phyloP scores from a whole-genome alignment of 805 yeast species.

The Kodamaea fukazawae region DNA sequence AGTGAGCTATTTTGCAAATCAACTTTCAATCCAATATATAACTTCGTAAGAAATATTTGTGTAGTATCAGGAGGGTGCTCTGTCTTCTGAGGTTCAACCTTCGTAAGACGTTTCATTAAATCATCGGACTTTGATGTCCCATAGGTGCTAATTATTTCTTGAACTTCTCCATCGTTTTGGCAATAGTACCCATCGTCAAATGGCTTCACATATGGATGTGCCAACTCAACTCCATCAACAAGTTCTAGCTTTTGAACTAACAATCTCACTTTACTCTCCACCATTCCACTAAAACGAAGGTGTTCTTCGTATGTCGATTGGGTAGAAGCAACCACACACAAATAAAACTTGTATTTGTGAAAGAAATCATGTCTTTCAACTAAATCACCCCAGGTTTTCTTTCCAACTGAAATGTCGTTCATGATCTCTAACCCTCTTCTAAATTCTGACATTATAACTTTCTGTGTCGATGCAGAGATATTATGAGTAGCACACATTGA shows the following conservation, averaged over 20 bases:
- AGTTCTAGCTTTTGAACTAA: constrained; percentile 82
- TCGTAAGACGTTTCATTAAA: constrained; percentile 22
- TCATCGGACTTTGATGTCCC: constrained; percentile 19
- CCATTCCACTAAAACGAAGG: constrained; percentile 87
- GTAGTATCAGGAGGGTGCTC: not conserved
- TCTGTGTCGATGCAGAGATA: constrained; percentile 84
- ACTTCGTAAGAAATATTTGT: constrained; percentile 63
- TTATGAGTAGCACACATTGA: constrained; percentile 99
- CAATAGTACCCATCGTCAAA: constrained; percentile 48
- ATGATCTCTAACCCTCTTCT: constrained; percentile 70
- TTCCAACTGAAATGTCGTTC: constrained; percentile 62
- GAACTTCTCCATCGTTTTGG: constrained; percentile 50
- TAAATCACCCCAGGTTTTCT: constrained; percentile 69
- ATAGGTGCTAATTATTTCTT: constrained; percentile 14
- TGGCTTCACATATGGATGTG: constrained; percentile 87
- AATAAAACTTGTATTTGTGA: constrained; percentile 77
- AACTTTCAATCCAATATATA: constrained; percentile 76
- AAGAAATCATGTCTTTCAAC: constrained; percentile 82
- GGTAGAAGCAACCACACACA: constrained; percentile 78
- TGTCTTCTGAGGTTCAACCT: not conserved
- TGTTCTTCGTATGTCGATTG: constrained; percentile 76
- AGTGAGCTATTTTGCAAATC: constrained; percentile 35
- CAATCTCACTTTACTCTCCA: constrained; percentile 81
- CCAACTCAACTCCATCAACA: constrained; percentile 69
- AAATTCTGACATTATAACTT: constrained; percentile 75